These are phyloP conservation scores for Paraurostyla sp. DNA, from an alignment of 73 alveolate genomes.

Conservation along the genomic window DNA sequence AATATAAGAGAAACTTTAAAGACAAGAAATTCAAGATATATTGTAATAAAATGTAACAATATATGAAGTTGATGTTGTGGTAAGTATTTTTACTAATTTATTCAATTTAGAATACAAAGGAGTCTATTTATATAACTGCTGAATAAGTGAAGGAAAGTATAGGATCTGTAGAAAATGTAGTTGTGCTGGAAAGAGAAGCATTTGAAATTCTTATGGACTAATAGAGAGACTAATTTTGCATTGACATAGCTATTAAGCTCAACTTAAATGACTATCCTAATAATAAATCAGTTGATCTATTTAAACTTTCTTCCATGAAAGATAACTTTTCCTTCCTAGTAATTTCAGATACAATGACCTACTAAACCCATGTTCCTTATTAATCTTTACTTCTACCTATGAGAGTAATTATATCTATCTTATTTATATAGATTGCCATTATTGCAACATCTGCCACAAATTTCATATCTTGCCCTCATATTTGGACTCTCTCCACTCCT, in stretches of 20 bases:
- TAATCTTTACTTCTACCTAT: conserved; percentile 15
- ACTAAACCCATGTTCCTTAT: conserved; percentile 23
- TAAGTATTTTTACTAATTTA: no score
- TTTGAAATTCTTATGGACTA: background rate
- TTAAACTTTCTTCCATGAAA: background rate
- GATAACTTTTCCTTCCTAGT: background rate
- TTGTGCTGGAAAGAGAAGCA: background rate
- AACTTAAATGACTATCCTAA: background rate
- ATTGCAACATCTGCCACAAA: conserved; percentile 7
- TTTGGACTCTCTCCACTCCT: background rate
- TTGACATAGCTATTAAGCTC: background rate
- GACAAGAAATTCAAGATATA: no score
- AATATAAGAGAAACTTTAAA: no score
- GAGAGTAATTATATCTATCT: background rate
- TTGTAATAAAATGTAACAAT: no score
- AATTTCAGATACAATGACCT: background rate
- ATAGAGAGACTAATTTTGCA: background rate
- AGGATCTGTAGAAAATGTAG: background rate
- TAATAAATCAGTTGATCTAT: background rate
- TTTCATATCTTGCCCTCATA: conserved; percentile 32
- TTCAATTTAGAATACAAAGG: no score
- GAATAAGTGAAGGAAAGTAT: background rate
- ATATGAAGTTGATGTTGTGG: no score
- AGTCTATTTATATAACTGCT: no score
- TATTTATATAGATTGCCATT: background rate